A percentile compares a stretch with the other conserved stretches of the same genome.
Conservation (phyloP, 192 early-diverging fungal species). For the Rhizophagus clarus region DNA sequence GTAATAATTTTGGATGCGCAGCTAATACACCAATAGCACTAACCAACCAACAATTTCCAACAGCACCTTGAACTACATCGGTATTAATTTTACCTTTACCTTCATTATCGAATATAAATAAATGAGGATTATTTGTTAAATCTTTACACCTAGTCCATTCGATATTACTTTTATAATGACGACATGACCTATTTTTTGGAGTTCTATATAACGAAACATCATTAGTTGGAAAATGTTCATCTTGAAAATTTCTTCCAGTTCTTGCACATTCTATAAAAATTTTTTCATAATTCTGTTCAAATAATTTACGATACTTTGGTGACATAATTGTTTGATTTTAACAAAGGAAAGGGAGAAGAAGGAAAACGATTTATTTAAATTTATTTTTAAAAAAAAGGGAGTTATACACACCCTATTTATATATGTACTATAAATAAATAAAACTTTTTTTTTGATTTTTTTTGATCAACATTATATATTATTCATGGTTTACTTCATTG, state of each 20-base stretch:
- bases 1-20: conserved; percentile 24
- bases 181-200: background rate
- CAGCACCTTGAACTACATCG: conserved; percentile 4
- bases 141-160: conserved; percentile 12
- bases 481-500: too few species aligned
- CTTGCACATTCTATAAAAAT: conserved; percentile 10
- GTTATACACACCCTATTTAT: too few species aligned
- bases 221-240: conserved; percentile 15
- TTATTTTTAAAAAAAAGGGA: too few species aligned
- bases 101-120: background rate
- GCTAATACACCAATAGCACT: conserved; percentile 31
- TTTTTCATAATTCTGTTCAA: conserved; percentile 29
- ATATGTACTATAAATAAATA: too few species aligned
- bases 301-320: conserved; percentile 9
- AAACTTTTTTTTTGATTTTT: too few species aligned
- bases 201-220: conserved; percentile 7
- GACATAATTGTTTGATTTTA: background rate
- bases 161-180: background rate
- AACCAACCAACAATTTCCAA: conserved; percentile 36
- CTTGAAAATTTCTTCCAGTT: conserved; percentile 16
- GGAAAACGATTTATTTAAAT: too few species aligned
- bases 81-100: background rate
- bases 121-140: background rate
- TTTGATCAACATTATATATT: too few species aligned
- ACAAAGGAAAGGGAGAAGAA: too few species aligned